Evolutionary conservation across 164 flowering plant species (phyloP).

Genomic region (Magnolia officinalis): DNA sequence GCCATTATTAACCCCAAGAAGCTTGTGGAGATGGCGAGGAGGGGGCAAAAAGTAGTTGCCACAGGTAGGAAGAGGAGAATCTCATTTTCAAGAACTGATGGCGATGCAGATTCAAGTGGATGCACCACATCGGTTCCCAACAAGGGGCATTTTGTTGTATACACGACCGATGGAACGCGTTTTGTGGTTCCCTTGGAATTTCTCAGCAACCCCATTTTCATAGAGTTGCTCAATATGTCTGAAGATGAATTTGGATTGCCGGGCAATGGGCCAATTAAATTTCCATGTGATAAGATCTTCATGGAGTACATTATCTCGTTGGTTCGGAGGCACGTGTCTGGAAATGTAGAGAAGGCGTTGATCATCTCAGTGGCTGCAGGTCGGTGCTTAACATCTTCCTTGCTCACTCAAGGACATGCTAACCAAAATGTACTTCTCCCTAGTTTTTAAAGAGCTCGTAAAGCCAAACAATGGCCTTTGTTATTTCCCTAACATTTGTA

Average conservation of each 20-base stretch:
- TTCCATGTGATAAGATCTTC: slow-evolving; percentile 21
- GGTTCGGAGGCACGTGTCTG: background rate
- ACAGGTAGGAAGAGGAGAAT: slow-evolving; percentile 2
- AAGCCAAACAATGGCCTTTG: too few relatives aligned
- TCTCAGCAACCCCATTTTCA: slow-evolving; percentile 10
- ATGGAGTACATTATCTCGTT: slow-evolving; percentile 16
- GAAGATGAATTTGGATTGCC: slow-evolving; percentile 26
- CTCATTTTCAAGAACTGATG: background rate
- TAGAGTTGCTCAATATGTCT: slow-evolving; percentile 18
- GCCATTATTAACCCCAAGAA: slow-evolving; percentile 9
- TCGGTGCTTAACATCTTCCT: background rate
- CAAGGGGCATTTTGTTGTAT: slow-evolving; percentile 25
- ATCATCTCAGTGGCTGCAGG: slow-evolving; percentile 5
- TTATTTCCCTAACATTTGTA: too few relatives aligned
- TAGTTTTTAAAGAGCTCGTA: background rate
- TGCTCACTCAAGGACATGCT: background rate
- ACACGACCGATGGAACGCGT: slow-evolving; percentile 19
- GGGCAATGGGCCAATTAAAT: slow-evolving; percentile 10
- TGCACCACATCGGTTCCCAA: background rate
- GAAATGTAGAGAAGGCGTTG: slow-evolving; percentile 19
- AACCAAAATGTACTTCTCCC: slow-evolving; percentile 1
- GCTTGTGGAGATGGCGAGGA: slow-evolving; percentile 6
- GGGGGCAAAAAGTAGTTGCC: slow-evolving; percentile 7
- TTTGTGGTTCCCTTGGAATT: slow-evolving; percentile 23
- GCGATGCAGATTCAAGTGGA: background rate